A percentile compares a stretch with the other conserved stretches of the same genome.
These are phyloP conservation scores for Lipomyces spencermartinsiae DNA, from an alignment of 805 yeast genomes.

Conservation along the genomic window DNA sequence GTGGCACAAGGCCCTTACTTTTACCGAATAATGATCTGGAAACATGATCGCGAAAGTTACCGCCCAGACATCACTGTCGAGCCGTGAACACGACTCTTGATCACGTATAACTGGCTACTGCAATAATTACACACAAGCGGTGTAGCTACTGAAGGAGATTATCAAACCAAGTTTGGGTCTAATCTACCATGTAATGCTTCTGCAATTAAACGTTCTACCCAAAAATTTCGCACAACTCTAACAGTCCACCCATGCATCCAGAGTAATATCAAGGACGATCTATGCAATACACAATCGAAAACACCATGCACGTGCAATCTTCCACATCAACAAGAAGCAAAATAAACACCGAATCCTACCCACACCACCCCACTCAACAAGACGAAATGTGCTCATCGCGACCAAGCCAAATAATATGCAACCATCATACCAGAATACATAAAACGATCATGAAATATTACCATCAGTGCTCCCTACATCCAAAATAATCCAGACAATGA, in stretches of 20 bases:
- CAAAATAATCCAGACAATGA: not conserved
- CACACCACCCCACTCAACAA: not conserved
- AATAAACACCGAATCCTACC: not conserved
- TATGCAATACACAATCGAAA: not conserved
- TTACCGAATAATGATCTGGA: too few relatives aligned
- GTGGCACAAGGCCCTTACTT: not conserved
- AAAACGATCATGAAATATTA: not conserved
- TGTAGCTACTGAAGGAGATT: too few relatives aligned
- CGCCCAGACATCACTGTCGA: too few relatives aligned
- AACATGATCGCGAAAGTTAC: too few relatives aligned
- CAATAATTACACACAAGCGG: too few relatives aligned
- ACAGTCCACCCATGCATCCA: not conserved
- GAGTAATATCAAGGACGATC: not conserved
- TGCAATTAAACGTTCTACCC: too few relatives aligned
- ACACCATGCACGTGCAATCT: not conserved
- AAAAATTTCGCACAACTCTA: too few relatives aligned
- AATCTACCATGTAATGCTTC: too few relatives aligned
- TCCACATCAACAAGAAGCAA: not conserved
- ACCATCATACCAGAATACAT: not conserved
- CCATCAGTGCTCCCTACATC: not conserved
- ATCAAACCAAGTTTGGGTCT: too few relatives aligned
- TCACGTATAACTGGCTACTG: too few relatives aligned
- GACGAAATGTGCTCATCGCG: not conserved
- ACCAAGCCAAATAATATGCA: not conserved
- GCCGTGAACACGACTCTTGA: too few relatives aligned